Base-by-base conservation (phyloP, 176 grass and related monocot species). In the Dactylis glomerata region DNA sequence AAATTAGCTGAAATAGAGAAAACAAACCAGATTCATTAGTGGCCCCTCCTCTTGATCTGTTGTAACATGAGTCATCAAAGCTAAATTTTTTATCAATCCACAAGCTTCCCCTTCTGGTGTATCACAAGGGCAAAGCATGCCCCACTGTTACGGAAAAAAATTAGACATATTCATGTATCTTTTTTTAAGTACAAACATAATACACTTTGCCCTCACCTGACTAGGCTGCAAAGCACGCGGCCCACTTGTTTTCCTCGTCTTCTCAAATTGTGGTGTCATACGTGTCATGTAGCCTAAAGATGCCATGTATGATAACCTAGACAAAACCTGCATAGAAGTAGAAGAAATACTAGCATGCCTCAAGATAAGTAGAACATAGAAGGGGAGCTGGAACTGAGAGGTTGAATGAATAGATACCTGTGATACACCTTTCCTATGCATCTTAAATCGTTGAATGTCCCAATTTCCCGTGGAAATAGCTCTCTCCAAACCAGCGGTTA, bases 21-120 rank as follows among this genome's bases (percentile, higher is more conserved):
- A 69, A 81, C 68, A 76, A 82, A 98, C 96, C 91, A 98, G 77
- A 85, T 82, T 89, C 65, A 93, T 89, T 58, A 98, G 80, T 57
- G 91, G 96, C 32, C 87, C 87, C 70, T 98, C 93, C 69, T 92
- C 93, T 69, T 95, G 87, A 88, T 98, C 93, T 80, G 96, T 95
- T 83, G 96, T 98, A 77, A 98, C 93, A 17, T 95, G 96, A 81
- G 96, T 86, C 83, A 98, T 85, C 56, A 98, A 87, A 80, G 96
- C 93, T 79, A 98, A 92, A 86, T 98, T 95, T 95, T 98, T 98
- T 68, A 91, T 98, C 81, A 98, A 88, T 37, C 96, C 96, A 61
- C 96, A 98, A 82, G 89, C 93, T 91, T 98, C 93, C 84, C 96
- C 96, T 95, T 98, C 96, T 64, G 96, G 96, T 63, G 96, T 98